Evolutionary conservation across 345 rosid genomes (phyloP), one percentile per base, ranked within the genome.

Genomic region (Nephelium lappaceum): DNA sequence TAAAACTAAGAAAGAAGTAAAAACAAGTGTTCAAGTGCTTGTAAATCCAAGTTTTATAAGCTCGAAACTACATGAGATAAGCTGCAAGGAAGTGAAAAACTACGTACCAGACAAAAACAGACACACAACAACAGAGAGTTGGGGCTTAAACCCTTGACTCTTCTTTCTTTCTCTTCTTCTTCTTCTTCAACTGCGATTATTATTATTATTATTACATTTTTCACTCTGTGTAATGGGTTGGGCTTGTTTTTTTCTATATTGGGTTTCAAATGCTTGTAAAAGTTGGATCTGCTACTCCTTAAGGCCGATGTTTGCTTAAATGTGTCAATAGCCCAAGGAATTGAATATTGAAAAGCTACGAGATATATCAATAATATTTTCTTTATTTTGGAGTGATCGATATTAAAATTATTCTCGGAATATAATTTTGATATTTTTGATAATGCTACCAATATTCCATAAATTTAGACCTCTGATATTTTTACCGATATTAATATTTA

Each of bases 111-210:
- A 16, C 18, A 62, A 24, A 43, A 19, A 61, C 9, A 74, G 10
- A 5, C 16, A 62, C 10, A n/a, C 9, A 57, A 5, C 21, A 57
- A 57, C 62, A 57, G 24, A 60, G 11, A 60, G 25, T n/a, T 60
- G 21, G 69, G 45, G 18, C 77, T 74, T 62, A 62, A 73, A 61
- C 77, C 77, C 69, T 62, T 16, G 67, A 21, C 5, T 16, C 53
- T 42, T 5, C 53, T 5, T 21, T 68, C 31, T 27, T 53, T n/a
- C 16, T 53, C 58, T 12, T 14, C 18, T 15, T 45, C 49, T 45
- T 45, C 11, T 45, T 45, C 25, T n/a, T n/a, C 71, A 5, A 62
- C 78, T 21, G 18, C 11, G 11, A 18, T 53, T 15, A 15, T 45
- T 4, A 24, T 71, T 4, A 24, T 71, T 18, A 2, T 51, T 51